Evolutionary conservation across 345 rosid species (phyloP).

Genomic region (Ceriops decandra): DNA sequence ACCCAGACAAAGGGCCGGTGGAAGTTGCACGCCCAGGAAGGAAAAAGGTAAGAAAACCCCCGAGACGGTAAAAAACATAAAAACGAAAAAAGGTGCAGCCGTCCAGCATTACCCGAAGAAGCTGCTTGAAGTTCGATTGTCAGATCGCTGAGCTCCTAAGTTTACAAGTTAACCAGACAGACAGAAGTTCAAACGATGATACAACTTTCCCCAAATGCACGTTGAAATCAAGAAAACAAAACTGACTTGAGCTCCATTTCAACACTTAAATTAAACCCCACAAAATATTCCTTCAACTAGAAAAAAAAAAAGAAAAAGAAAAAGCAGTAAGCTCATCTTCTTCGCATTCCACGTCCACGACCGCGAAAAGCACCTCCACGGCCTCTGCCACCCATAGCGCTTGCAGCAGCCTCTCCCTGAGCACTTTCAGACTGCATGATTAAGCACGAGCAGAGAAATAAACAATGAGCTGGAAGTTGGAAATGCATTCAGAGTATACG

Average conservation of each 20-base stretch:
- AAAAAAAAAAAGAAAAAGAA: neutral
- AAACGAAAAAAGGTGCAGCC: too few relatives aligned
- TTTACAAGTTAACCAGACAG: too few relatives aligned
- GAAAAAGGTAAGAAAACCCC: too few relatives aligned
- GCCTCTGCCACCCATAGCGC: slow-evolving; percentile 91
- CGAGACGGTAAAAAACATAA: too few relatives aligned
- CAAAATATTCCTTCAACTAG: neutral
- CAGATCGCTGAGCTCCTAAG: too few relatives aligned
- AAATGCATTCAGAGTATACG: too few relatives aligned
- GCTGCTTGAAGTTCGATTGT: too few relatives aligned
- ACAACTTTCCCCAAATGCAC: neutral
- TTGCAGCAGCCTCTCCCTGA: slow-evolving; percentile 92
- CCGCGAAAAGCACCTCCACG: slow-evolving; percentile 75
- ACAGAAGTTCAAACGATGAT: too few relatives aligned
- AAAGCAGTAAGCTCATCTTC: slow-evolving; percentile 48
- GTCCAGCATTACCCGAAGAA: too few relatives aligned
- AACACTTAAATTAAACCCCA: neutral
- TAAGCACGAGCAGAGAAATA: slow-evolving; percentile 2
- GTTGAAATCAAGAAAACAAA: neutral
- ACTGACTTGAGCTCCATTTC: neutral
- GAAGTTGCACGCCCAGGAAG: too few relatives aligned
- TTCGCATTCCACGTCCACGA: slow-evolving; percentile 98
- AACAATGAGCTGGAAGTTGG: neutral
- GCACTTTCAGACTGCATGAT: slow-evolving; percentile 88
- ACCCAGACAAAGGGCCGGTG: too few relatives aligned